Evolutionary conservation across 1,139 yeast species (phyloP).

Genomic region (Nakaseomyces uthaithaninus): DNA sequence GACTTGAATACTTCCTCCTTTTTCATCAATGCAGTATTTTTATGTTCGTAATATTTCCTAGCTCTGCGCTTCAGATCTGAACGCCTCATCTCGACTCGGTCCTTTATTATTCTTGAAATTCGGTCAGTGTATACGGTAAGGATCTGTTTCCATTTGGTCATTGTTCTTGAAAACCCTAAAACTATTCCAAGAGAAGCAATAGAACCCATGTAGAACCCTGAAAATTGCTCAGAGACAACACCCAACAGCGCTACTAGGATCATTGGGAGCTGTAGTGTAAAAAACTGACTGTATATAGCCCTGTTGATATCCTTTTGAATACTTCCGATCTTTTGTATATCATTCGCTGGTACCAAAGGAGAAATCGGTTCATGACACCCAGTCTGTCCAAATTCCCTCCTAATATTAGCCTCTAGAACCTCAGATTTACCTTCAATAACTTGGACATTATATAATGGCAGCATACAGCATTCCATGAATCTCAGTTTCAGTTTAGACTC

Average conservation of each 20-base stretch:
- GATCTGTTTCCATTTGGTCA: constrained; percentile 10
- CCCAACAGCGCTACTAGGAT: constrained; percentile 24
- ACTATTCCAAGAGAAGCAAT: constrained; percentile 29
- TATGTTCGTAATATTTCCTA: not conserved
- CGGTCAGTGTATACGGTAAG: not conserved
- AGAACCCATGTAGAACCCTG: constrained; percentile 29
- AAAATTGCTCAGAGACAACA: constrained; percentile 23
- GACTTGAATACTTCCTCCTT: not conserved
- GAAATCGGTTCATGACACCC: constrained; percentile 9
- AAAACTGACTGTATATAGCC: constrained; percentile 22
- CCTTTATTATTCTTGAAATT: not conserved
- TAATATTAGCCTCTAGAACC: constrained; percentile 2
- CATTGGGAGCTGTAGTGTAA: constrained; percentile 31
- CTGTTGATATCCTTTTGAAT: constrained; percentile 26
- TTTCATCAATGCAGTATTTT: not conserved
- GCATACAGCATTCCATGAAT: constrained; percentile 25
- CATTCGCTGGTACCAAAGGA: constrained; percentile 11
- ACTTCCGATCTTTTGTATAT: constrained; percentile 17
- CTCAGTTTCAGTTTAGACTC: constrained; percentile 25
- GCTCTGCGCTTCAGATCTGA: constrained; percentile 3
- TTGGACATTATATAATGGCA: constrained; percentile 18
- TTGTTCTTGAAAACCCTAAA: constrained; percentile 30
- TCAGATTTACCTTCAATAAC: constrained; percentile 2
- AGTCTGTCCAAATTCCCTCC: not conserved
- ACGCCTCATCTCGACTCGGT: constrained; percentile 1